Evolutionary conservation across 306 rosid species (phyloP).

Genomic region (Citrullus colocynthis): DNA sequence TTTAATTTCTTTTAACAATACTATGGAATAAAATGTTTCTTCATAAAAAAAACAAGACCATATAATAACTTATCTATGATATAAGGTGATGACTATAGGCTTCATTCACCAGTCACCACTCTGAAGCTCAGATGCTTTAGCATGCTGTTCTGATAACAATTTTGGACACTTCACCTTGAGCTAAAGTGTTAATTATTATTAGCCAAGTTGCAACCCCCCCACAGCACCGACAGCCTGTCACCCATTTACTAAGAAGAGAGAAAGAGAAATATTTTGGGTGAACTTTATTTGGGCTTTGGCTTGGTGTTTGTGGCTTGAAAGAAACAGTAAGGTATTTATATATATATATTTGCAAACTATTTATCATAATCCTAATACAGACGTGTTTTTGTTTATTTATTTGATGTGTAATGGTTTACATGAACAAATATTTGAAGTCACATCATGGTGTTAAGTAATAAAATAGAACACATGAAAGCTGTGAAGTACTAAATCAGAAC

Average conservation of each 20-base stretch:
- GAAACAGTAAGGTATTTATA: neutral
- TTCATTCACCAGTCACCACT: neutral
- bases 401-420: neutral
- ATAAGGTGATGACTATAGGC: neutral
- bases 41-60: neutral
- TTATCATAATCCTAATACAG: neutral
- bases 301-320: neutral
- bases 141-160: neutral
- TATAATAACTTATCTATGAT: neutral
- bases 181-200: neutral
- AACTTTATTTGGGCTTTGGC: neutral
- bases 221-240: neutral
- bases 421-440: neutral
- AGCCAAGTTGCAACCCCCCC: neutral
- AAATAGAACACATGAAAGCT: neutral
- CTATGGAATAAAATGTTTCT: too few relatives aligned
- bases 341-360: neutral
- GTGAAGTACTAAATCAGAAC: neutral
- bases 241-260: neutral
- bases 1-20: neutral
- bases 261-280: neutral
- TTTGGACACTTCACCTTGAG: neutral
- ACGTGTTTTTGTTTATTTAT: neutral
- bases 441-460: neutral
- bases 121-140: neutral